A percentile compares a stretch with the other conserved stretches of the same genome.
phyloP scores from a whole-genome alignment of 108 stramenopile genomes.

The Skeletonema tropicum region DNA sequence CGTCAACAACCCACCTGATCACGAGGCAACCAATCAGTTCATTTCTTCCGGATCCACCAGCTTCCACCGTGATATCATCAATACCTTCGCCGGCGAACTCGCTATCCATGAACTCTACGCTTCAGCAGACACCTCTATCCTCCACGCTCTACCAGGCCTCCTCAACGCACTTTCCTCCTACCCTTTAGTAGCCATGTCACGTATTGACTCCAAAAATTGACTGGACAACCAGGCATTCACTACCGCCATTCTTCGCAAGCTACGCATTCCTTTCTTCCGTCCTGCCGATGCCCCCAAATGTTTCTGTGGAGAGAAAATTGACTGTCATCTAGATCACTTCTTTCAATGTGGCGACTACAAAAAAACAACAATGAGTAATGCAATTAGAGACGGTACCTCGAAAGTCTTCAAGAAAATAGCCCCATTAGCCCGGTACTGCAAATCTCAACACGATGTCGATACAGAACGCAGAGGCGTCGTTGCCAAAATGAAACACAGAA shows the following conservation, averaged over 20 bases:
- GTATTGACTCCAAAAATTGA: neutral
- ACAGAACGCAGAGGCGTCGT: neutral
- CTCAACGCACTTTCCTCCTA: neutral
- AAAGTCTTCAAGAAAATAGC: neutral
- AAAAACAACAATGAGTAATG: neutral
- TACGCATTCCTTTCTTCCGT: neutral
- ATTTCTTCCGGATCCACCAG: neutral
- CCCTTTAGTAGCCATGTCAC: neutral
- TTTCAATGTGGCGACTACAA: neutral
- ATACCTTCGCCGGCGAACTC: neutral
- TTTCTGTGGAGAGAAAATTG: neutral
- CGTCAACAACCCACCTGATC: neutral
- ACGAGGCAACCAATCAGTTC: neutral
- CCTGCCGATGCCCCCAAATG: neutral
- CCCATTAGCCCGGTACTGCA: neutral
- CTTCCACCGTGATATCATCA: neutral
- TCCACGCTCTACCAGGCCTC: neutral
- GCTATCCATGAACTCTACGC: neutral
- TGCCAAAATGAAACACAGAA: neutral
- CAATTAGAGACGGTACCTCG: neutral
- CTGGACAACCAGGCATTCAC: neutral
- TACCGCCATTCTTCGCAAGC: neutral
- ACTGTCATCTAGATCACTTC: neutral
- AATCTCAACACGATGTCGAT: neutral
- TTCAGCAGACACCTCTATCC: neutral